Evolutionary conservation across 805 yeast genomes (phyloP), one percentile per base, ranked within the genome.

Genomic region (Millerago galiae): DNA sequence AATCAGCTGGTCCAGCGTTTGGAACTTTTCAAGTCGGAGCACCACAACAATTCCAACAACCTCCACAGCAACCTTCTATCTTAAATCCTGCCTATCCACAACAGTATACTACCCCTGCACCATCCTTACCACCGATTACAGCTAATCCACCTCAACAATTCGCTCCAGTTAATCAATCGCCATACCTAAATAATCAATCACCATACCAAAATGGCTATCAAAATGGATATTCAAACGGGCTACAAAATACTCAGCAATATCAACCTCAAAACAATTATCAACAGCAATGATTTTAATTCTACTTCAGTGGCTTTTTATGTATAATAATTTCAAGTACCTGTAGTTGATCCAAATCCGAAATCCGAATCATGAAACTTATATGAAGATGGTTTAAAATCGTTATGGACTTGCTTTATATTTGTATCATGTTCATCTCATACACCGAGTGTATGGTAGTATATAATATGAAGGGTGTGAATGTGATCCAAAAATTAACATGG

Each of bases 11-110:
- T 9, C 35, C 32, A 21, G 34, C 47, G 12, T 33, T 40, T 33
- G 41, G 41, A 13, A 37, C 40, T 10, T 40, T 38, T 17, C 45
- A 42, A 29, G 35, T 28, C 3, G 18, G 37, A n/a, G 29, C 29
- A 25, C 35, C n/a, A 12, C 24, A 10, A 17, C 9, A n/a, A n/a
- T 17, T 13, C 5, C 38, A 31, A 31, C 28, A 17, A 12, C 34
- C 13, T 1, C 27, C 26, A n/a, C 34, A 32, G 5, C 36, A 26
- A 17, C 28, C 14, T 17, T 29, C 30, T 21, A 21, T 21, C 30
- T 24, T 34, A 25, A 25, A 34, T 16, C 25, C 36, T 11, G 13
- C 27, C 6, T 26, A 30, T 10, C 42, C 29, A 24, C 38, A 36
- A 15, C 39, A 14, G 8, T 30, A 28, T 9, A 35, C n/a, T 35